Conservation (phyloP, 305 asterid genomes). For the Petunia hybrid region DNA sequence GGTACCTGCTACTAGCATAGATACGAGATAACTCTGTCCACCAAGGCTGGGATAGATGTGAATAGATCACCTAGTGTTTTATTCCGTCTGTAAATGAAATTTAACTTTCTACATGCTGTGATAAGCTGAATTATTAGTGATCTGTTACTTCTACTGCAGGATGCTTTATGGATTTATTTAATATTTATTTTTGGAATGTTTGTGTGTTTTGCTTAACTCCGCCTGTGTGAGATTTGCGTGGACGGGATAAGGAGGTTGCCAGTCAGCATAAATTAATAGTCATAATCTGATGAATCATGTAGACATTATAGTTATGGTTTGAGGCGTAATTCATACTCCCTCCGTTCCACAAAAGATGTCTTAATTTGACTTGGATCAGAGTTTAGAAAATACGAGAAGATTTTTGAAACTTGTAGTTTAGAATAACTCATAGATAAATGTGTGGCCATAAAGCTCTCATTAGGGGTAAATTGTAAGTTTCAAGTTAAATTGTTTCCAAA, state of each 20-base stretch:
- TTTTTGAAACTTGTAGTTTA: no score
- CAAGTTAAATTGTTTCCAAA: no score
- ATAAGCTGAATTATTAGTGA: neutral
- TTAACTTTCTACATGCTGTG: conserved; percentile 20
- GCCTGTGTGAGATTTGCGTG: neutral
- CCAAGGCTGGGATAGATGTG: neutral
- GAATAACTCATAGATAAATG: no score
- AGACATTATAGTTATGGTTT: no score
- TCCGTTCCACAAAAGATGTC: no score
- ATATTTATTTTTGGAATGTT: neutral
- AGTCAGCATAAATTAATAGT: conserved; percentile 3
- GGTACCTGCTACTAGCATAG: no score
- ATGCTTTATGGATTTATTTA: neutral
- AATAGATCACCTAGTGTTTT: neutral
- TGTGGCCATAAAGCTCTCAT: no score
- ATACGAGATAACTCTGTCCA: no score
- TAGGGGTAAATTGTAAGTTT: no score
- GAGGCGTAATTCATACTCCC: no score
- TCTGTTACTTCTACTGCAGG: neutral
- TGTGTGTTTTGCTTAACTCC: neutral
- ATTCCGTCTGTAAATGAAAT: conserved; percentile 10
- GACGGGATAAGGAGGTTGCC: conserved; percentile 3
- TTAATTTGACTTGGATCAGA: no score
- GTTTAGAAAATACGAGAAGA: no score
- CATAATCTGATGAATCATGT: neutral